These are phyloP conservation scores for Astrothelium subdiscretum DNA, from an alignment of 495 filamentous ascomycete species.

Conservation along the genomic window DNA sequence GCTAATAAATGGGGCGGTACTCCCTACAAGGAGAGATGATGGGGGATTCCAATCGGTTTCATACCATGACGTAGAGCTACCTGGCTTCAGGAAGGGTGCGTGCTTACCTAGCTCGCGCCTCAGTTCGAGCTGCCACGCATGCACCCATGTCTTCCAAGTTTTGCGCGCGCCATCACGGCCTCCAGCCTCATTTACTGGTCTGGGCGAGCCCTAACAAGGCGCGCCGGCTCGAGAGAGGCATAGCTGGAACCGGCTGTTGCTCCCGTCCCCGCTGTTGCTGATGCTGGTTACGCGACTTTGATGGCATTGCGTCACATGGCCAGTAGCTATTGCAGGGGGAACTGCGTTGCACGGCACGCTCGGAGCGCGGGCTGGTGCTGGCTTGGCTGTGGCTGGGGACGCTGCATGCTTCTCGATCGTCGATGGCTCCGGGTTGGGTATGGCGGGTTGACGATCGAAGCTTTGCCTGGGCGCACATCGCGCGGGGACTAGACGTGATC, in stretches of 20 bases:
- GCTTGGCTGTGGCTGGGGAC: neutral
- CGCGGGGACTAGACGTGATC: neutral
- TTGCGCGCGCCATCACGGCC: neutral
- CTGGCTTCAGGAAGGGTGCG: neutral
- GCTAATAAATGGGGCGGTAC: conserved; percentile 5
- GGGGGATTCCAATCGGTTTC: neutral
- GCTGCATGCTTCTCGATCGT: neutral
- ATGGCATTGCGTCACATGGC: conserved; percentile 19
- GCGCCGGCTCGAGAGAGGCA: neutral
- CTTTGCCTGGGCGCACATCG: neutral
- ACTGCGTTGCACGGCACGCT: neutral
- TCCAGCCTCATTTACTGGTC: neutral
- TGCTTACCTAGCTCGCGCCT: conserved; percentile 6
- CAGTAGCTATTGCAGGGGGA: neutral
- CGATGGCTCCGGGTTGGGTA: neutral
- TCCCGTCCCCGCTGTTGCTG: neutral
- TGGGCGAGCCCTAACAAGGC: neutral
- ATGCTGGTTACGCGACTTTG: neutral
- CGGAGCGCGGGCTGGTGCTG: neutral
- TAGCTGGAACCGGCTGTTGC: neutral
- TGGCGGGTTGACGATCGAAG: neutral
- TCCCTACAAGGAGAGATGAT: neutral
- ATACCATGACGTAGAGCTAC: neutral
- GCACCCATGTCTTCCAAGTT: neutral
- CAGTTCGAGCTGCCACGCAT: neutral